Conservation (phyloP, 1,284 basidiomycete genomes). For the Leucoagaricus sp. region DNA sequence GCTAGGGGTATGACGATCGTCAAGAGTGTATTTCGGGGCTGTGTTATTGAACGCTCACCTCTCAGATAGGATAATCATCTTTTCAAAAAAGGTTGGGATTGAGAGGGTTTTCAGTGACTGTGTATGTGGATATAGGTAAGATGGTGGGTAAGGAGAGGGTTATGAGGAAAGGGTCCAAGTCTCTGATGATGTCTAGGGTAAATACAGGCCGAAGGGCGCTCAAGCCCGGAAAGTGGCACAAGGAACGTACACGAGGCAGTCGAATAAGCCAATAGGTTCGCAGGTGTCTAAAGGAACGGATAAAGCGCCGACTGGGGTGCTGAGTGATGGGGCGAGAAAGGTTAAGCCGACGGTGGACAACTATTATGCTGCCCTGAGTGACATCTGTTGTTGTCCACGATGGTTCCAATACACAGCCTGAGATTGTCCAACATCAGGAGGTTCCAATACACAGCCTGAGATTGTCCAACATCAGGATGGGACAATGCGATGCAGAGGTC, state of each 20-base stretch:
- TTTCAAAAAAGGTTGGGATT: background rate
- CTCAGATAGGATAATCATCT: slow-evolving; percentile 9
- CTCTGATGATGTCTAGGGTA: background rate
- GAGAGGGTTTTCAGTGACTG: background rate
- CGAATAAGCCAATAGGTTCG: background rate
- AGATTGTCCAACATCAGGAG: background rate
- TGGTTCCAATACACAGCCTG: slow-evolving; percentile 6
- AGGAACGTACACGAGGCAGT: background rate
- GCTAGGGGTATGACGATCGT: background rate
- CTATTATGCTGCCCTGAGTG: background rate
- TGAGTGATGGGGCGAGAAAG: background rate
- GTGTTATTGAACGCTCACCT: background rate
- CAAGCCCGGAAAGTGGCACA: background rate
- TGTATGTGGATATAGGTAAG: background rate
- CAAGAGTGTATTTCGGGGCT: background rate
- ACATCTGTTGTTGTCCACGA: background rate
- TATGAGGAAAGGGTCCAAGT: background rate
- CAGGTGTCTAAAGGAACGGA: background rate
- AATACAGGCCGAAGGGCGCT: background rate
- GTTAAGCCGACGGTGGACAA: background rate
- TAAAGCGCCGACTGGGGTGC: background rate
- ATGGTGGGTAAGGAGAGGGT: background rate
- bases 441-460: background rate
- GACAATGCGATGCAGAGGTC: background rate
- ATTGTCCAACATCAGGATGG: background rate